These are phyloP conservation scores for Elymus sibiricus DNA, from an alignment of 176 grass and related monocot genomes.

Conservation along the genomic window DNA sequence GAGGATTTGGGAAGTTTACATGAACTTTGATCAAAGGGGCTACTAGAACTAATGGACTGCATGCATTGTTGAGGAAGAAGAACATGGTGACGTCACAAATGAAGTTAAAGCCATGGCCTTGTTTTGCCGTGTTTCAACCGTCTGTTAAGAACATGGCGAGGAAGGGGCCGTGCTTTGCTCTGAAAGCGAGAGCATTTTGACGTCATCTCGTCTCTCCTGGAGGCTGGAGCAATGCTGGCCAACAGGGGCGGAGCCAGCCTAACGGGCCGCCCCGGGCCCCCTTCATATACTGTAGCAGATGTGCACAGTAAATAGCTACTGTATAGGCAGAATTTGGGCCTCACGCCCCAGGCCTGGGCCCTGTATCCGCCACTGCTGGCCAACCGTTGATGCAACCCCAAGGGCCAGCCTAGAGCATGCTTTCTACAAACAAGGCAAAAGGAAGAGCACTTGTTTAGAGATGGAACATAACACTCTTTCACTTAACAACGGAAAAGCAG, in stretches of 20 bases:
- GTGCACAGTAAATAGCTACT: too few species aligned
- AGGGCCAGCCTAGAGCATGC: neutral
- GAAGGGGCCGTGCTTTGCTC: neutral
- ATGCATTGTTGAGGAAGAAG: neutral
- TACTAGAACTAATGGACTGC: neutral
- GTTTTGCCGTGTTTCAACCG: neutral
- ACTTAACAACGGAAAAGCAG: neutral
- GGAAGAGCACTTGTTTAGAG: neutral
- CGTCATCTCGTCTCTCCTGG: conserved; percentile 5
- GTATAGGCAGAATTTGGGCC: too few species aligned
- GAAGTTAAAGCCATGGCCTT: neutral
- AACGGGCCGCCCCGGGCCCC: too few species aligned
- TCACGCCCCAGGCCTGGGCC: too few species aligned
- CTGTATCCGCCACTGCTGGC: too few species aligned
- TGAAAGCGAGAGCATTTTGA: conserved; percentile 32
- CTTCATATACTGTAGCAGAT: too few species aligned
- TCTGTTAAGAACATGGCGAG: neutral
- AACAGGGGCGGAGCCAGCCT: too few species aligned
- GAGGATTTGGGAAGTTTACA: neutral
- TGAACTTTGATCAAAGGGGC: neutral
- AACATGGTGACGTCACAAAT: neutral
- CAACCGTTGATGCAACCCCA: too few species aligned
- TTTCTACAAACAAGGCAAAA: conserved; percentile 1
- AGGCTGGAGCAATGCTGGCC: conserved; percentile 4
- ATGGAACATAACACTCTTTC: neutral